Evolutionary conservation across 768 basidiomycete genomes (phyloP).

Genomic region (Tricholoma hemisulphureum): DNA sequence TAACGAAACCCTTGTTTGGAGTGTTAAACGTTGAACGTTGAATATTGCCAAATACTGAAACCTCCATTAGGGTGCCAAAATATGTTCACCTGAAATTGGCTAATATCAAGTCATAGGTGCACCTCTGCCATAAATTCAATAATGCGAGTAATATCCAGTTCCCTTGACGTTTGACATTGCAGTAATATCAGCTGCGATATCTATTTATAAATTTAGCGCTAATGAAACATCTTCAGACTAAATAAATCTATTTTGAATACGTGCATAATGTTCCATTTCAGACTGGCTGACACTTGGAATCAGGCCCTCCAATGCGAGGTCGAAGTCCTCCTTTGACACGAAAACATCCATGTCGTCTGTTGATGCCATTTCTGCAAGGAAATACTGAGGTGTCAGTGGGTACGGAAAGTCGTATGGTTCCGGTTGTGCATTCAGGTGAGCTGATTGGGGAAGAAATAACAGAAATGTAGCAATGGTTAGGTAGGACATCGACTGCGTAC

Average conservation of each 20-base stretch:
- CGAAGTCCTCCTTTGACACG: constrained; percentile 78
- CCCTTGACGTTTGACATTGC: too few relatives aligned
- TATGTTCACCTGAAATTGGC: background rate
- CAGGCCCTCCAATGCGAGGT: constrained; percentile 64
- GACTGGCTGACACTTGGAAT: constrained; percentile 80
- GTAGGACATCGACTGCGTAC: constrained; percentile 34
- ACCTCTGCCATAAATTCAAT: too few relatives aligned
- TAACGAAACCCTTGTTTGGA: too few relatives aligned
- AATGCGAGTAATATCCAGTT: too few relatives aligned
- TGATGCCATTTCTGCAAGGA: constrained; percentile 77
- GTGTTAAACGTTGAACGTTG: too few relatives aligned
- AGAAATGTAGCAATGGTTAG: background rate
- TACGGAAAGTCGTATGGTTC: constrained; percentile 49
- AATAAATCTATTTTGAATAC: constrained; percentile 70
- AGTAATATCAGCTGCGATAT: too few relatives aligned
- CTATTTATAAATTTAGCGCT: background rate
- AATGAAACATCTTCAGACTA: background rate
- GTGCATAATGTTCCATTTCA: constrained; percentile 83
- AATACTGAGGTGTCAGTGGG: constrained; percentile 86
- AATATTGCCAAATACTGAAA: too few relatives aligned
- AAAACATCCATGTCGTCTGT: constrained; percentile 68
- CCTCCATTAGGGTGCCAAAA: background rate
- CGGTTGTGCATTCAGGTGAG: constrained; percentile 46
- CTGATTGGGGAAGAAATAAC: constrained; percentile 19
- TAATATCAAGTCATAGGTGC: too few relatives aligned